Evolutionary conservation across 805 yeast species (phyloP).

Genomic region (Yarrowia alimentaria): DNA sequence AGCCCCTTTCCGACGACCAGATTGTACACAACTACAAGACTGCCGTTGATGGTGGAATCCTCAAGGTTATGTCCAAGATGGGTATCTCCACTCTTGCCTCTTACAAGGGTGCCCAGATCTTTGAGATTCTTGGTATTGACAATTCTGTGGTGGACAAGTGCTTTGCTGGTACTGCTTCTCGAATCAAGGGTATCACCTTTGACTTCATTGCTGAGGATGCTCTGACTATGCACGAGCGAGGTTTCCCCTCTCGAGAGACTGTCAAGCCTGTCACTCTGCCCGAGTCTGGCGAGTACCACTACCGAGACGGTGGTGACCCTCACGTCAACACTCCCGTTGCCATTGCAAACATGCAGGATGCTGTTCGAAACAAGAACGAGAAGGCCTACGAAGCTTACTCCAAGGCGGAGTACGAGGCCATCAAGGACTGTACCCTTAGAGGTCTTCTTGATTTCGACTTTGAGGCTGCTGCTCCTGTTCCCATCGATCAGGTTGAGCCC

Average conservation of each 20-base stretch:
- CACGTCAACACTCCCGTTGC: slow-evolving; percentile 95
- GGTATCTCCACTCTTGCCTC: slow-evolving; percentile 97
- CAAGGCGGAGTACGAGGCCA: slow-evolving; percentile 86
- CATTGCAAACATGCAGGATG: slow-evolving; percentile 92
- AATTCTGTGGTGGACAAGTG: slow-evolving; percentile 93
- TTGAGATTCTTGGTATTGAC: slow-evolving; percentile 94
- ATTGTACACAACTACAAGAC: slow-evolving; percentile 76
- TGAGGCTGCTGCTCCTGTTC: slow-evolving; percentile 68
- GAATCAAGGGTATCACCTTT: slow-evolving; percentile 93
- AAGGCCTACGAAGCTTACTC: slow-evolving; percentile 87
- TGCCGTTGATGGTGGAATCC: slow-evolving; percentile 85
- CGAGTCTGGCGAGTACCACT: slow-evolving; percentile 95
- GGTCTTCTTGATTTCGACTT: slow-evolving; percentile 91
- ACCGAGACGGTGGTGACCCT: slow-evolving; percentile 98
- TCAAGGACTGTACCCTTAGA: slow-evolving; percentile 87
- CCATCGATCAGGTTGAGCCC: slow-evolving; percentile 97
- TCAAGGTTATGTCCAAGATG: slow-evolving; percentile 98
- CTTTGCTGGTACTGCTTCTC: slow-evolving; percentile 95
- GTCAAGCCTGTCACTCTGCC: slow-evolving; percentile 73
- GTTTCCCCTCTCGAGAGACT: slow-evolving; percentile 75
- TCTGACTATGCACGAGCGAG: slow-evolving; percentile 87
- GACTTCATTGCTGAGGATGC: slow-evolving; percentile 97
- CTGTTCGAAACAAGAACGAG: slow-evolving; percentile 96
- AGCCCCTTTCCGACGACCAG: slow-evolving; percentile 53
- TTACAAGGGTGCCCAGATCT: slow-evolving; percentile 98